Base-by-base conservation (phyloP, 306 rosid species). In the Purshia tridentata region DNA sequence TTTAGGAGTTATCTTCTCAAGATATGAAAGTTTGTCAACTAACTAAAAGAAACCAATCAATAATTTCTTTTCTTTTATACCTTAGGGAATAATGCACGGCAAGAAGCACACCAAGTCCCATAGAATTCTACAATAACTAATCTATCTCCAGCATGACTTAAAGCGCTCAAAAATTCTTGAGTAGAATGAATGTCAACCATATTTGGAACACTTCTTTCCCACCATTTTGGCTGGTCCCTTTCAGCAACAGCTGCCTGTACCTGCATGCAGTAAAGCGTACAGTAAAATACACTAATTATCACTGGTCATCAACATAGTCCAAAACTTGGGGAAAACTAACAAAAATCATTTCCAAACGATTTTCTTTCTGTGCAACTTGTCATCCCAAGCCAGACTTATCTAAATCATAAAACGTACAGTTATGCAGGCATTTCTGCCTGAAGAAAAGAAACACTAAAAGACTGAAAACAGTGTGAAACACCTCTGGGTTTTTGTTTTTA, bases 81-180 rank as follows among this genome's bases (percentile, higher is more conserved):
- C 98, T 89, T 90, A 35, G 99, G 99, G 79, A 63, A 95, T 80
- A 95, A 90, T 53, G 98, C 99, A 75, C 99, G 88, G 87, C 99
- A 95, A 77, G 99, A 95, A 81, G 96, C 98, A 79, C 99, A 92
- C 99, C 98, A 95, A 50, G 98, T 95, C 56, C 99, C 99, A 55
- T 91, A 95, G 86, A 95, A 92, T 78, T 95, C 99, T 61, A 92
- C 98, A 80, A 95, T 84, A 61, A 95, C 98, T 81, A 95, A 83
- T 87, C 87, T 92, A 82, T 95, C 99, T 72, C 89, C 97, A 23
- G 98, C 97, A 83, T 85, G 85, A 76, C 92, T 76, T 67, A 95
- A 85, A 71, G 99, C 92, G 77, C 57, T 79, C 69, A 95, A 87
- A 79, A 95, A 87, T 15, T 95, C 98, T 76, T 90, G 93, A 0